A percentile compares a stretch with the other conserved stretches of the same genome.
Conservation (phyloP, 1,139 yeast genomes). For the Sugiyamaella pinicola region DNA sequence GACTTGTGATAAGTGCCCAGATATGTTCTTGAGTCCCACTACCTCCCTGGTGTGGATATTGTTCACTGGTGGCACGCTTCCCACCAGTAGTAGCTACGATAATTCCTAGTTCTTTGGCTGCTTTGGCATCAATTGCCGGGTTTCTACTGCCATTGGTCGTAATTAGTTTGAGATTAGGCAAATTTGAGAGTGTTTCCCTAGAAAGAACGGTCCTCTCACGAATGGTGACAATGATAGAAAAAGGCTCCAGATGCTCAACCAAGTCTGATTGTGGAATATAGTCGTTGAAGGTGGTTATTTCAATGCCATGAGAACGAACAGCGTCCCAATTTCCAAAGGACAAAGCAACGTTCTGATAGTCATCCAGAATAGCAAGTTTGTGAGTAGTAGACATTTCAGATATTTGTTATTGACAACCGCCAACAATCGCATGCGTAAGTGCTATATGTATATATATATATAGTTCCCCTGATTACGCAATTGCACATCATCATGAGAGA, state of each 20-base stretch:
- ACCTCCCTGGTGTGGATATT: slow-evolving; percentile 19
- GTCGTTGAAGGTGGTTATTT: slow-evolving; percentile 28
- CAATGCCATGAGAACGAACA: slow-evolving; percentile 20
- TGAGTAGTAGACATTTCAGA: not conserved
- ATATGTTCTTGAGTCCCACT: slow-evolving; percentile 28
- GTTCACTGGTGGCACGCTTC: slow-evolving; percentile 1
- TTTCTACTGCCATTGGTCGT: slow-evolving; percentile 29
- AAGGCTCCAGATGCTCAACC: slow-evolving; percentile 25
- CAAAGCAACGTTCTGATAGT: slow-evolving; percentile 28
- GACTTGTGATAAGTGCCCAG: slow-evolving; percentile 28
- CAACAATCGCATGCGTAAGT: not conserved
- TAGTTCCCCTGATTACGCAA: slow-evolving; percentile 5
- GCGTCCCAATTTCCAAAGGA: slow-evolving; percentile 26
- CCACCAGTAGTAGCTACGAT: slow-evolving; percentile 26
- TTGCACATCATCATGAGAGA: slow-evolving; percentile 3
- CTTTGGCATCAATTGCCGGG: slow-evolving; percentile 27
- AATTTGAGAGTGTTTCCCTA: slow-evolving; percentile 20
- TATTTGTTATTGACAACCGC: not conserved
- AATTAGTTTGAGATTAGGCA: slow-evolving; percentile 31
- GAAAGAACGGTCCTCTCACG: slow-evolving; percentile 31
- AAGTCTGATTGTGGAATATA: slow-evolving; percentile 19
- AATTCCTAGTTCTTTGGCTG: slow-evolving; percentile 27
- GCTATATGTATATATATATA: too few relatives aligned
- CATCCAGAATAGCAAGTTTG: slow-evolving; percentile 30
- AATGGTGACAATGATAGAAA: slow-evolving; percentile 26